Evolutionary conservation across 805 yeast genomes (phyloP).

Genomic region (Lipomyces chichibuensis): DNA sequence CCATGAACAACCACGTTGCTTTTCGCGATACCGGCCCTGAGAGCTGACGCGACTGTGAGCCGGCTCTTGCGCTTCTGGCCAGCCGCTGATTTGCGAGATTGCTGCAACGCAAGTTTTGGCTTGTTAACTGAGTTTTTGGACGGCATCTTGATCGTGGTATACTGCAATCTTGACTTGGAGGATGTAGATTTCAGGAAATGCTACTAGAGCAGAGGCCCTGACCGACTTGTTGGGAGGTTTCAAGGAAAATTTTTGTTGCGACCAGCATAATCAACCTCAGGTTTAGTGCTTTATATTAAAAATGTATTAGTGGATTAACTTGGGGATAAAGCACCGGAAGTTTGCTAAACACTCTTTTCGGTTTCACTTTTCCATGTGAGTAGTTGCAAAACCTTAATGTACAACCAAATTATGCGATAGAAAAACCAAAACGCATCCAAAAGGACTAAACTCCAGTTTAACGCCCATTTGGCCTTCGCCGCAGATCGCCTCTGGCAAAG

Average conservation of each 20-base stretch:
- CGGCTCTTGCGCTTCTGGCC: conserved; percentile 31
- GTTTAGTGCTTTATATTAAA: too few relatives aligned
- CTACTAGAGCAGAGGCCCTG: not conserved
- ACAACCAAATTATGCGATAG: not conserved
- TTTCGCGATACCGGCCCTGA: conserved; percentile 3
- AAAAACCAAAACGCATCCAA: conserved; percentile 2
- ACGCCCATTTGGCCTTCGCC: not conserved
- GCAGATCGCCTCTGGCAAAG: conserved; percentile 13
- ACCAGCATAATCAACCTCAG: too few relatives aligned
- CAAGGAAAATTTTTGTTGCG: too few relatives aligned
- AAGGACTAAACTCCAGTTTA: conserved; percentile 1
- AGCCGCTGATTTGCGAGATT: conserved; percentile 49
- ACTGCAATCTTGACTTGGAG: not conserved
- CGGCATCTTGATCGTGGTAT: conserved; percentile 56
- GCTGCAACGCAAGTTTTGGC: conserved; percentile 62
- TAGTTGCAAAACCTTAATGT: not conserved
- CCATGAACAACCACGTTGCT: conserved; percentile 16
- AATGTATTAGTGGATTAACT: too few relatives aligned
- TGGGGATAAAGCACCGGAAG: not conserved
- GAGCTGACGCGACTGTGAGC: conserved; percentile 36
- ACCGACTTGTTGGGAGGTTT: not conserved
- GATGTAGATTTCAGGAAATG: not conserved
- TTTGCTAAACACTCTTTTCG: not conserved
- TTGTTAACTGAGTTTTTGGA: conserved; percentile 80
- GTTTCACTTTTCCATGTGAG: too few relatives aligned